These are phyloP conservation scores for Cotoneaster glaucophyllus DNA, from an alignment of 306 rosid genomes.

Conservation along the genomic window DNA sequence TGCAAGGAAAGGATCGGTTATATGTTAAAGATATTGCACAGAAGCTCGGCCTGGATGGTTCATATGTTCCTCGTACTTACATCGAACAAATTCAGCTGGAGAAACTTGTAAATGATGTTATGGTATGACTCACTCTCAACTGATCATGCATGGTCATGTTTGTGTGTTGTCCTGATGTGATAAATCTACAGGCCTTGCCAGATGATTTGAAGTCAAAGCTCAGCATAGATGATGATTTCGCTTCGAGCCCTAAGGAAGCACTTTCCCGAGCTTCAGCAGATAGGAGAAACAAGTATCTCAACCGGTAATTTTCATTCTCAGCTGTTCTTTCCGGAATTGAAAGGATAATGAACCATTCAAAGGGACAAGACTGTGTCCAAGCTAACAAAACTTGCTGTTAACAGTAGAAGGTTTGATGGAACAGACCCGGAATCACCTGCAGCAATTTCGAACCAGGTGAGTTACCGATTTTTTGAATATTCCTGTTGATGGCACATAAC, in stretches of 20 bases:
- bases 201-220: constrained; percentile 87
- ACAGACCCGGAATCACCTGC: constrained; percentile 75
- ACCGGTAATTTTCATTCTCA: constrained; percentile 42
- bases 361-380: constrained; percentile 68
- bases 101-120: constrained; percentile 94
- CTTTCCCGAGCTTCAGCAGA: constrained; percentile 95
- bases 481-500: neutral
- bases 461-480: constrained; percentile 7
- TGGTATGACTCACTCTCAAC: constrained; percentile 44
- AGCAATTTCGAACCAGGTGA: constrained; percentile 64
- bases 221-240: constrained; percentile 74
- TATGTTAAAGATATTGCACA: constrained; percentile 62
- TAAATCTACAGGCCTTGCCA: constrained; percentile 77
- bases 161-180: constrained; percentile 28
- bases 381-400: constrained; percentile 77
- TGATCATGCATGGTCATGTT: constrained; percentile 7
- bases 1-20: constrained; percentile 86
- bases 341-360: constrained; percentile 16
- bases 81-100: constrained; percentile 98
- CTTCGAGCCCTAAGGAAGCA: constrained; percentile 96
- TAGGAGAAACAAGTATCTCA: constrained; percentile 77
- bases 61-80: constrained; percentile 90
- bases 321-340: neutral
- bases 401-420: constrained; percentile 59
- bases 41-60: constrained; percentile 79